Conservation (phyloP, 805 yeast genomes). For the Barnettozyma sp. region DNA sequence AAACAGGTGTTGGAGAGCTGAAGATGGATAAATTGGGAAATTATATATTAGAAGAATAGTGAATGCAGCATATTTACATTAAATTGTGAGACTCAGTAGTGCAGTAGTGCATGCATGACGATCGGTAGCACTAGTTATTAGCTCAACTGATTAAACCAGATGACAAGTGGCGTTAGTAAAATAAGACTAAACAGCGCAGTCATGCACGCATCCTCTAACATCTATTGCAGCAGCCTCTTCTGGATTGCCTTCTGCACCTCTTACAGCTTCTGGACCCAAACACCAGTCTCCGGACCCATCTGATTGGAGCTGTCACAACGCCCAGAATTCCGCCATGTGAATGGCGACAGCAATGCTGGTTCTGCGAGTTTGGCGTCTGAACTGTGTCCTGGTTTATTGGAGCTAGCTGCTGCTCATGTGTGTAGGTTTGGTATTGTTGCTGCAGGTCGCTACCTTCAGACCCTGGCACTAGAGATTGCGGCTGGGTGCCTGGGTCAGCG, state of each 20-base stretch:
- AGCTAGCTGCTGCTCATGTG: no score
- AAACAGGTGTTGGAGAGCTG: constrained; percentile 53
- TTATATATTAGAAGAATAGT: constrained; percentile 54
- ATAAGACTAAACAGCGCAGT: no score
- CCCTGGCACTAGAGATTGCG: no score
- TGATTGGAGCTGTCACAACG: not conserved
- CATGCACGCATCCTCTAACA: no score
- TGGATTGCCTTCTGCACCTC: not conserved
- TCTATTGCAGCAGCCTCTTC: not conserved
- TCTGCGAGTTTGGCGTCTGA: not conserved
- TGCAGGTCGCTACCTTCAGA: no score
- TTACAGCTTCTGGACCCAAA: not conserved
- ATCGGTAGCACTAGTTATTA: not conserved
- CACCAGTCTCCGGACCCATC: not conserved
- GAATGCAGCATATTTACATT: no score
- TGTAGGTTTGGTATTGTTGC: no score
- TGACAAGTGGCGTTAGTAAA: no score
- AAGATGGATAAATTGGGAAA: constrained; percentile 82
- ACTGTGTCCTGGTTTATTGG: no score
- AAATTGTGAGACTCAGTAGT: no score
- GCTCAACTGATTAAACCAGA: not conserved
- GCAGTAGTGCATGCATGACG: not conserved
- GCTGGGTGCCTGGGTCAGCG: no score
- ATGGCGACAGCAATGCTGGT: not conserved
- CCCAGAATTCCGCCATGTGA: not conserved